These are phyloP conservation scores for Fusarium pseudocircinatum DNA, from an alignment of 2,329 filamentous ascomycete species.

Conservation along the genomic window DNA sequence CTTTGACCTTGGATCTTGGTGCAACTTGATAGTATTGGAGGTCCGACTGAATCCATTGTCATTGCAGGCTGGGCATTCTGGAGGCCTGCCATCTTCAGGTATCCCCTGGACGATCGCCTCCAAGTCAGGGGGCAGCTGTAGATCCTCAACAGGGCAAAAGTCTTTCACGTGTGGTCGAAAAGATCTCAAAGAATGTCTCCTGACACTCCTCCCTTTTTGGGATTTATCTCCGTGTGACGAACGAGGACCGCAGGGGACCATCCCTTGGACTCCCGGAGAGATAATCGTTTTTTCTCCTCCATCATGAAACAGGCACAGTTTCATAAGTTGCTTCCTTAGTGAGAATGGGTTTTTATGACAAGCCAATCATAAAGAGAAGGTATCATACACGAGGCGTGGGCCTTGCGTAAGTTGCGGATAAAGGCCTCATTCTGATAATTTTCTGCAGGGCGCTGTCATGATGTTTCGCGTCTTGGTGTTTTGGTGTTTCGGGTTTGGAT, in stretches of 20 bases:
- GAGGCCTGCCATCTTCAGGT: slow-evolving; percentile 22
- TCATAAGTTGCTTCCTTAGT: slow-evolving; percentile 27
- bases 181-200: slow-evolving; percentile 23
- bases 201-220: slow-evolving; percentile 30
- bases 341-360: neutral
- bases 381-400: slow-evolving; percentile 3
- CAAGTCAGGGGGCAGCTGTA: slow-evolving; percentile 22
- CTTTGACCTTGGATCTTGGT: slow-evolving; percentile 11
- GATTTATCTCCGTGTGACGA: slow-evolving; percentile 14
- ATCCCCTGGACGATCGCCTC: slow-evolving; percentile 34
- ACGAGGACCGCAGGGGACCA: neutral
- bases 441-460: slow-evolving; percentile 20
- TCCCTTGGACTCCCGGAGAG: slow-evolving; percentile 3
- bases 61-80: slow-evolving; percentile 20
- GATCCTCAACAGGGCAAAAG: slow-evolving; percentile 26
- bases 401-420: slow-evolving; percentile 15
- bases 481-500: slow-evolving; percentile 24
- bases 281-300: slow-evolving; percentile 10
- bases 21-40: slow-evolving; percentile 20
- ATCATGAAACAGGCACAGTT: slow-evolving; percentile 40
- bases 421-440: neutral
- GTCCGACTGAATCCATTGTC: slow-evolving; percentile 20
- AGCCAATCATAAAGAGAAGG: slow-evolving; percentile 23
- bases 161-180: slow-evolving; percentile 12
- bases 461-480: slow-evolving; percentile 38